Evolutionary conservation across 805 yeast species (phyloP).

Genomic region (Candida germanica): DNA sequence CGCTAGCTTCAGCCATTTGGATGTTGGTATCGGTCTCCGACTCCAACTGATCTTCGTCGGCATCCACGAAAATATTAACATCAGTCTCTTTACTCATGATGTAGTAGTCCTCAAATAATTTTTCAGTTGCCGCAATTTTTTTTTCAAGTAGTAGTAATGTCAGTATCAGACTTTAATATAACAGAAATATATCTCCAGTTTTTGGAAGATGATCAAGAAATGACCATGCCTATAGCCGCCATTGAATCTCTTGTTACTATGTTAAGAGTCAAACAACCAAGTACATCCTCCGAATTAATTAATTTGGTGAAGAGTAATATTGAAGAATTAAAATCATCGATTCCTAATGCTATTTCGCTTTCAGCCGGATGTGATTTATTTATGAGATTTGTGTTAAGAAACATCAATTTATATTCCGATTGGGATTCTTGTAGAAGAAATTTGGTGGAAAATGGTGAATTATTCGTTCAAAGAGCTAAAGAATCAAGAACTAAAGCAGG

Average conservation of each 20-base stretch:
- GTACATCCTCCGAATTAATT: slow-evolving; percentile 91
- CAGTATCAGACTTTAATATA: slow-evolving; percentile 74
- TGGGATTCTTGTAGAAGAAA: slow-evolving; percentile 92
- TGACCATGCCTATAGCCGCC: slow-evolving; percentile 99
- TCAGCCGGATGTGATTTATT: slow-evolving; percentile 98
- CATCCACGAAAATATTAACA: slow-evolving; percentile 6
- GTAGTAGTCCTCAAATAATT: too few relatives aligned
- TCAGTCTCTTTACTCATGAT: slow-evolving; percentile 4
- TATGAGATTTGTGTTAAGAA: slow-evolving; percentile 87
- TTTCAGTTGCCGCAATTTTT: too few relatives aligned
- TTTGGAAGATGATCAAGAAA: slow-evolving; percentile 86
- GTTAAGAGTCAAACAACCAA: slow-evolving; percentile 77
- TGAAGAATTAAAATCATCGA: slow-evolving; percentile 66
- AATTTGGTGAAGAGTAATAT: slow-evolving; percentile 76
- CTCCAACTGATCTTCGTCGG: slow-evolving; percentile 1
- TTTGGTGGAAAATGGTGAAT: slow-evolving; percentile 88
- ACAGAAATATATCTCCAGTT: slow-evolving; percentile 76
- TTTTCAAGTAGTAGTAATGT: too few relatives aligned
- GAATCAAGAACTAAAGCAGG: slow-evolving; percentile 87
- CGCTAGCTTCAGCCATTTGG: background rate
- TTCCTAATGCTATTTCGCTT: slow-evolving; percentile 87
- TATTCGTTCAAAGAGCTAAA: slow-evolving; percentile 89
- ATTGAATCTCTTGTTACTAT: slow-evolving; percentile 90
- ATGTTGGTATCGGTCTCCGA: background rate
- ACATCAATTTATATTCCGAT: slow-evolving; percentile 82